These are phyloP conservation scores for Oryza nivara DNA, from an alignment of 176 grass and related monocot genomes.

Conservation along the genomic window DNA sequence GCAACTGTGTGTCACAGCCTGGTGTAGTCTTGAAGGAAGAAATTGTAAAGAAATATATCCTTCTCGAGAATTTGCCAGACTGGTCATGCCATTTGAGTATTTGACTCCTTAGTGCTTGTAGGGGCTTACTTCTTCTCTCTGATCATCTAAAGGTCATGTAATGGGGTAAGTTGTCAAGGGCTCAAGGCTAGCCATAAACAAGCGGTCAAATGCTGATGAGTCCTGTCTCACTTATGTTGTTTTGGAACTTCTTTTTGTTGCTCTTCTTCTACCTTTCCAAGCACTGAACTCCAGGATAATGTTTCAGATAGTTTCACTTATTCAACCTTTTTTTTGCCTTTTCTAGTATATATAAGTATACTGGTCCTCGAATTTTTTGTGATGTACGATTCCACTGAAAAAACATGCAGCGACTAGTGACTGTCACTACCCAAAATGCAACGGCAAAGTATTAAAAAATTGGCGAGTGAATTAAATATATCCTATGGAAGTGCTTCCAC, in stretches of 20 bases:
- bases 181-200: neutral
- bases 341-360: slow-evolving; percentile 9
- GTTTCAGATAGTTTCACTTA: slow-evolving; percentile 32
- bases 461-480: neutral
- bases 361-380: slow-evolving; percentile 27
- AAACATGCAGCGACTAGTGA: slow-evolving; percentile 28
- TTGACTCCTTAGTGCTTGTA: slow-evolving; percentile 50
- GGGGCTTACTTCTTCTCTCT: slow-evolving; percentile 23
- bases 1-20: slow-evolving; percentile 29
- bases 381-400: slow-evolving; percentile 23
- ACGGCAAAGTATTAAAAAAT: neutral
- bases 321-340: slow-evolving; percentile 18
- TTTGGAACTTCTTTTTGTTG: slow-evolving; percentile 18
- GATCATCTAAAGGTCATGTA: slow-evolving; percentile 42
- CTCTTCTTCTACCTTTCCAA: slow-evolving; percentile 27
- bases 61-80: slow-evolving; percentile 57
- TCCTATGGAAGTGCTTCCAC: neutral
- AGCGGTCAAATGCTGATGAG: slow-evolving; percentile 35
- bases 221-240: slow-evolving; percentile 40
- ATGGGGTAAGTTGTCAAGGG: slow-evolving; percentile 16
- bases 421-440: slow-evolving; percentile 18
- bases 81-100: slow-evolving; percentile 37
- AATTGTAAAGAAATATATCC: slow-evolving; percentile 42
- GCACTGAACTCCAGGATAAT: slow-evolving; percentile 48
- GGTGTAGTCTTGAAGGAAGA: slow-evolving; percentile 17